These are phyloP conservation scores for Tricholoma sp. DNA, from an alignment of 768 basidiomycete genomes.

Conservation along the genomic window DNA sequence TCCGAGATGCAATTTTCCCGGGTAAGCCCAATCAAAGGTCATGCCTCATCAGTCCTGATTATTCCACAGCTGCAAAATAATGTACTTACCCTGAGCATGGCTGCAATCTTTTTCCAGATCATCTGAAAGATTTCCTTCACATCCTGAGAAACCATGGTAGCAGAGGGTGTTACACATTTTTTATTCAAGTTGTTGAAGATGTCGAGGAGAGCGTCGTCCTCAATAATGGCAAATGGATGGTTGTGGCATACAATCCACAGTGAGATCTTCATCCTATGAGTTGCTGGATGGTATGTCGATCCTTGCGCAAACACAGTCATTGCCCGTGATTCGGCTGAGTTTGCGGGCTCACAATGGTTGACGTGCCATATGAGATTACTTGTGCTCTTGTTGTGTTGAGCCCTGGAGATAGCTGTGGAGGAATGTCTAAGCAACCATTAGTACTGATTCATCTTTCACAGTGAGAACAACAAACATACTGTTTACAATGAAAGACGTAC, in stretches of 20 bases:
- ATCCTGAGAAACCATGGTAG: slow-evolving; percentile 1
- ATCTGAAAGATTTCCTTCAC: slow-evolving; percentile 7
- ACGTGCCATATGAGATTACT: slow-evolving; percentile 17
- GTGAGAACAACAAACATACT: neutral
- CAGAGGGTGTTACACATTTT: neutral
- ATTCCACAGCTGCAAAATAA: too few relatives aligned
- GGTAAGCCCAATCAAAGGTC: neutral
- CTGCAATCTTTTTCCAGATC: neutral
- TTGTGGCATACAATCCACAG: slow-evolving; percentile 4
- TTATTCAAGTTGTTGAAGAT: slow-evolving; percentile 11
- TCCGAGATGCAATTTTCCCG: slow-evolving; percentile 19
- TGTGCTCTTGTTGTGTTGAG: slow-evolving; percentile 18
- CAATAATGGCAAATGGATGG: slow-evolving; percentile 7
- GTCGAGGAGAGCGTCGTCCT: slow-evolving; percentile 4
- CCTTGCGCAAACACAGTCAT: slow-evolving; percentile 10
- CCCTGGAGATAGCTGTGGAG: slow-evolving; percentile 7
- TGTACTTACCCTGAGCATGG: slow-evolving; percentile 1
- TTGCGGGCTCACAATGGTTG: slow-evolving; percentile 5
- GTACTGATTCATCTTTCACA: neutral
- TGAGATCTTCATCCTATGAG: slow-evolving; percentile 15
- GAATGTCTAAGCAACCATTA: slow-evolving; percentile 6
- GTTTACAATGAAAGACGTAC: slow-evolving; percentile 12
- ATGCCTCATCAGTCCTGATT: too few relatives aligned
- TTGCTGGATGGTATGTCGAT: slow-evolving; percentile 12
- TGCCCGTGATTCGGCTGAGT: slow-evolving; percentile 4